Evolutionary conservation across 345 rosid genomes (phyloP).

Genomic region (Murraya koenigii): DNA sequence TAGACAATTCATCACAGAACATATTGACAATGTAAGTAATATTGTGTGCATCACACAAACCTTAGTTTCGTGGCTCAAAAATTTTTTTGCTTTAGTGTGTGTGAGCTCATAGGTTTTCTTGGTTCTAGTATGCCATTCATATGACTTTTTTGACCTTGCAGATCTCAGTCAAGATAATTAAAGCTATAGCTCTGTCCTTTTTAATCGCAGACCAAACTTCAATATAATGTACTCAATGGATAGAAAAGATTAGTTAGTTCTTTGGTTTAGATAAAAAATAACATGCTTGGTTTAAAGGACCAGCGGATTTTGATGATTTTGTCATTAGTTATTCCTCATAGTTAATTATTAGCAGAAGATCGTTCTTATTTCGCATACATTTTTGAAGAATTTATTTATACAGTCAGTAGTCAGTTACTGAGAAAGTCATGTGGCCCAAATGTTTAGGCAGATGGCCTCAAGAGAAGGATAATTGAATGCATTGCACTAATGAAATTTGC

Average conservation of each 20-base stretch:
- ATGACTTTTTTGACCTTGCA: not conserved
- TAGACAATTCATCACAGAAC: constrained; percentile 28
- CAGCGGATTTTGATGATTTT: not conserved
- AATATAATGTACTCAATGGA: not conserved
- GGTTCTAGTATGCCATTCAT: not conserved
- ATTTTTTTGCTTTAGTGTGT: constrained; percentile 6
- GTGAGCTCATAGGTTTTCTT: constrained; percentile 3
- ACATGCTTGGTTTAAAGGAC: not conserved
- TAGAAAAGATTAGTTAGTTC: not conserved
- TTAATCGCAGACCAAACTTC: not conserved
- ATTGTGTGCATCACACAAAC: not conserved
- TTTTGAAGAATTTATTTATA: not conserved
- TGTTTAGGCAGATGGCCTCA: not conserved
- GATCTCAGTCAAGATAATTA: not conserved
- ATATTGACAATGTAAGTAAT: constrained; percentile 57
- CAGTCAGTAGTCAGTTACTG: not conserved
- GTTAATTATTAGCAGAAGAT: not conserved
- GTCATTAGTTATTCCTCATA: not conserved
- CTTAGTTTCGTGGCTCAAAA: not conserved
- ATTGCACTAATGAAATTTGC: not conserved
- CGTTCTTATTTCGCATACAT: not conserved
- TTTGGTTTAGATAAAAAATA: not conserved
- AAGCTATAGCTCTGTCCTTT: not conserved
- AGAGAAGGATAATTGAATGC: not conserved
- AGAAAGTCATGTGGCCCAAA: not conserved